Conservation (phyloP, 306 rosid species). For the Quercus dentata region DNA sequence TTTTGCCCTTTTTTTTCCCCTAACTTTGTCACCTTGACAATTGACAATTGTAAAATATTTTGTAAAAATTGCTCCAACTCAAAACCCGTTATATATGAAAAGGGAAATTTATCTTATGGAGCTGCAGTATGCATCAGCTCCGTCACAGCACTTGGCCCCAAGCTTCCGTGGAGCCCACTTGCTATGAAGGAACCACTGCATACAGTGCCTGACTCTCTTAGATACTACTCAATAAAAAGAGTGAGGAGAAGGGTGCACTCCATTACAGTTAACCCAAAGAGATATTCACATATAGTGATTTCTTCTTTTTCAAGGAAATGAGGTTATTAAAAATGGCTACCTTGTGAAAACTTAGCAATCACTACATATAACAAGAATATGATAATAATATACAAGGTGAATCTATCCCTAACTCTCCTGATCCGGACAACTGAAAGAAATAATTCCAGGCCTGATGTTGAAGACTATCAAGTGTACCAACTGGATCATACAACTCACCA, state of each 20-base stretch:
- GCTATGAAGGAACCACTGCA: too few relatives aligned
- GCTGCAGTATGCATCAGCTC: too few relatives aligned
- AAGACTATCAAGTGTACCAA: constrained; percentile 27
- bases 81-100: too few relatives aligned
- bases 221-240: neutral
- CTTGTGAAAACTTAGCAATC: constrained; percentile 37
- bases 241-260: neutral
- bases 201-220: too few relatives aligned
- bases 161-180: too few relatives aligned
- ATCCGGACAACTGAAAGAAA: constrained; percentile 49
- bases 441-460: constrained; percentile 37
- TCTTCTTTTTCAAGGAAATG: constrained; percentile 16
- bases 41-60: too few relatives aligned
- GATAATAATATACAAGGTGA: constrained; percentile 52
- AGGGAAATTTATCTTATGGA: too few relatives aligned
- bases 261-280: neutral
- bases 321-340: constrained; percentile 39
- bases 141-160: too few relatives aligned
- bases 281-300: constrained; percentile 40
- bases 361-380: constrained; percentile 25
- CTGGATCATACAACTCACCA: constrained; percentile 52
- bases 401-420: constrained; percentile 62
- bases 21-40: too few relatives aligned
- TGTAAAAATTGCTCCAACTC: too few relatives aligned
- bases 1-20: too few relatives aligned